These are phyloP conservation scores for Helichrysum umbraculigerum DNA, from an alignment of 129 eudicot genomes.

Conservation along the genomic window DNA sequence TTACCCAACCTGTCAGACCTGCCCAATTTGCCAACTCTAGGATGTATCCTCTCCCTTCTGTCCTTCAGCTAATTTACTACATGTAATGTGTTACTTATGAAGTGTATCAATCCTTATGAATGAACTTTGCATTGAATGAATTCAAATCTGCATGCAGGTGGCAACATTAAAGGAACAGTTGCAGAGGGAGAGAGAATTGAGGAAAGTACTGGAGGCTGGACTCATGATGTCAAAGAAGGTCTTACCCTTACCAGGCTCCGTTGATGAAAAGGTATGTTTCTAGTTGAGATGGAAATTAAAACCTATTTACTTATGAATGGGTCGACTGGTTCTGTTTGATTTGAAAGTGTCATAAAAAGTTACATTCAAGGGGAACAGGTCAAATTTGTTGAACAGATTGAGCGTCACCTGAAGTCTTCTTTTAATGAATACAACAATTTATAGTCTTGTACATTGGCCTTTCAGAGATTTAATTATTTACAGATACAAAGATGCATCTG, in stretches of 20 bases:
- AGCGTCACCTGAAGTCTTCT: neutral
- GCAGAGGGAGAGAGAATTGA: constrained; percentile 71
- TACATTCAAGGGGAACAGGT: neutral
- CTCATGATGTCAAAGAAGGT: constrained; percentile 42
- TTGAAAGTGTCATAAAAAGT: neutral
- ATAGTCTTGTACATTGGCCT: neutral
- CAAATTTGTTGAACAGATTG: neutral
- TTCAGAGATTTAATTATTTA: neutral
- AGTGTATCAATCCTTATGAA: neutral
- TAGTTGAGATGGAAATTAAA: constrained; percentile 6
- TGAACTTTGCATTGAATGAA: constrained; percentile 13
- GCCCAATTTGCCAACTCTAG: neutral
- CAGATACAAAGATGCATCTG: neutral
- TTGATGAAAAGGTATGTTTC: constrained; percentile 65
- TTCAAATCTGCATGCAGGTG: constrained; percentile 48
- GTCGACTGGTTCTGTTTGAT: neutral
- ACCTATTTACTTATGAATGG: constrained; percentile 1
- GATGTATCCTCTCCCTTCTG: neutral
- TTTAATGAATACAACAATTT: neutral
- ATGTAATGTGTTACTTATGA: constrained; percentile 14
- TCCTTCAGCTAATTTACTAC: neutral
- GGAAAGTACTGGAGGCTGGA: constrained; percentile 65
- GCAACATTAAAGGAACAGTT: constrained; percentile 62
- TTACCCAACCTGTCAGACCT: neutral
- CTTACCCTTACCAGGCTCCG: constrained; percentile 38